phyloP scores from a whole-genome alignment of 331 rosid genomes.

The Malus hybrid region DNA sequence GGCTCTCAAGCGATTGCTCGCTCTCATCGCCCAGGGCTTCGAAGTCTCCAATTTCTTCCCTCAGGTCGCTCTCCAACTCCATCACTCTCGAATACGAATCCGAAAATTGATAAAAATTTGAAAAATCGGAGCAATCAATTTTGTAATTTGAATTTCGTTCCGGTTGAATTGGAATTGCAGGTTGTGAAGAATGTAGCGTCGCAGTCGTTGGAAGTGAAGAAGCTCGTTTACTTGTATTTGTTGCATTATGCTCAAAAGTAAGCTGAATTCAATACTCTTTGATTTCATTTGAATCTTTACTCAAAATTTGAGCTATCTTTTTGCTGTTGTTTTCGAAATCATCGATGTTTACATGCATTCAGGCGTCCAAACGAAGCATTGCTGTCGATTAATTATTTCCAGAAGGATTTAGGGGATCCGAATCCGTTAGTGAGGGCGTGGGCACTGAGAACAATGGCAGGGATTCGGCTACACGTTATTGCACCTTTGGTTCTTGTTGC shows the following conservation, averaged over 20 bases:
- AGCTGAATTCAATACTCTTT: slow-evolving; percentile 7
- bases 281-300: neutral
- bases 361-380: slow-evolving; percentile 97
- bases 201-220: slow-evolving; percentile 85
- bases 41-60: slow-evolving; percentile 95
- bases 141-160: neutral
- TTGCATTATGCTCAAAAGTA: slow-evolving; percentile 97
- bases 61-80: slow-evolving; percentile 37
- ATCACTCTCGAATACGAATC: neutral
- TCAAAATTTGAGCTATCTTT: neutral
- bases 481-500: slow-evolving; percentile 91
- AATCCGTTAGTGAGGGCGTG: slow-evolving; percentile 92
- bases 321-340: neutral
- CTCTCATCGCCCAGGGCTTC: slow-evolving; percentile 94
- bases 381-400: slow-evolving; percentile 90
- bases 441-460: slow-evolving; percentile 95
- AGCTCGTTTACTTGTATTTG: slow-evolving; percentile 90
- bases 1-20: slow-evolving; percentile 92
- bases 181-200: slow-evolving; percentile 96
- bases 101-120: neutral
- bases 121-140: neutral
- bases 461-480: slow-evolving; percentile 84
- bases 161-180: slow-evolving; percentile 35
- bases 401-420: slow-evolving; percentile 81
- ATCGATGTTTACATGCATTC: neutral